Percentiles rank a stretch among this genome's conserved stretches.
These are phyloP conservation scores for Pseudogymnoascus sp. DNA, from an alignment of 2,329 filamentous ascomycete species.

Conservation along the genomic window DNA sequence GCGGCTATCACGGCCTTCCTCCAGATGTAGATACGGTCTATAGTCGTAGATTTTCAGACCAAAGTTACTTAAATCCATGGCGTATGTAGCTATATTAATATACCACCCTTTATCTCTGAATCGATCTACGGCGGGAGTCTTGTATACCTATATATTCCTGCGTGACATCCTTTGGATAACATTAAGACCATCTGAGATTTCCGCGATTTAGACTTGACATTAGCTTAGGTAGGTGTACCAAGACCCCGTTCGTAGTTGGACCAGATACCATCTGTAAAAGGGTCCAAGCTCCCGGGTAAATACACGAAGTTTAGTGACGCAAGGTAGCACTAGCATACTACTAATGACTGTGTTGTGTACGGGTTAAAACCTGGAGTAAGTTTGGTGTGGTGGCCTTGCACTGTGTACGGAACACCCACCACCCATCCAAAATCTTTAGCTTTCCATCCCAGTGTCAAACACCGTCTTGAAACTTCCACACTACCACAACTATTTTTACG, in stretches of 20 bases:
- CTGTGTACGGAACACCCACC: background rate
- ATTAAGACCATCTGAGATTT: background rate
- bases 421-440: background rate
- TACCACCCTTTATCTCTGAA: background rate
- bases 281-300: background rate
- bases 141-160: background rate
- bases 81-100: background rate
- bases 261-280: background rate
- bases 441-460: background rate
- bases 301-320: background rate
- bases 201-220: background rate
- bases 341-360: background rate
- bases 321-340: background rate
- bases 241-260: background rate
- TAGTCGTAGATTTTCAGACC: background rate
- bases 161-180: background rate
- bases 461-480: background rate
- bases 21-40: background rate
- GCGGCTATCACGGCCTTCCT: background rate
- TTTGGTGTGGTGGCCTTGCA: background rate
- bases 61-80: background rate
- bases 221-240: background rate
- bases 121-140: background rate
- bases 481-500: background rate
- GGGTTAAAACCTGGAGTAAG: background rate